Evolutionary conservation across 2,329 filamentous ascomycete genomes (phyloP), one percentile per base, ranked within the genome.

Genomic region (Amesomyces nigricolor): DNA sequence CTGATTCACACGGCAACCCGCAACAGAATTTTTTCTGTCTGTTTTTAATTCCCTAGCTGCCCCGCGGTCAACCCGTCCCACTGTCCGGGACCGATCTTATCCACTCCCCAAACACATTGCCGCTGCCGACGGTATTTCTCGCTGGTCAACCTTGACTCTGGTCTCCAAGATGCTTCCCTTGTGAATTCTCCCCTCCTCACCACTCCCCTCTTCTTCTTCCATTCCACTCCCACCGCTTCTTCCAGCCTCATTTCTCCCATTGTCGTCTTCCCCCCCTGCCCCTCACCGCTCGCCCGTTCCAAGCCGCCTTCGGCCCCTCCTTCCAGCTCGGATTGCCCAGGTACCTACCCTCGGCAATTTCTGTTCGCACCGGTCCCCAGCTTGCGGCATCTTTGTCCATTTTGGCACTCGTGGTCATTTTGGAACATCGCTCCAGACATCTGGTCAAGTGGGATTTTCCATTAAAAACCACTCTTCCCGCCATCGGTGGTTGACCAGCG

Each of bases 331-430:
- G 16, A 19, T 51, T 45, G 19, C 37, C 49, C 22, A 38, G 38
- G 49, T 44, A 39, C 30, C 58, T 44, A 39, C 30, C 58, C 62
- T 65, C 62, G 63, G 65, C 61, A 53, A 61, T 60, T 35, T 61
- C 51, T 61, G 53, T 61, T 56, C 55, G 50, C 53, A 35, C 49
- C 40, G 47, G 37, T 19, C 38, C 45, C 54, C 57, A 42, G 51
- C 49, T 38, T 17, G 53, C 58, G 57, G 53, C 51, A 44, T 44
- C 39, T 39, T 26, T 47, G 29, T 32, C 9, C 26, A n/a, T 16
- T 48, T 29, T 35, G 32, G 26, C 9, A n/a, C 32, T 11, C 42
- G 37, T n/a, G 4, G 40, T 47, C 48, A 22, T 14, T 35, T 29
- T 5, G 26, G 44, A 50, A 29, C 47, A 50, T 11, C 45, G 14